These are phyloP conservation scores for Tuber indicum DNA, from an alignment of 495 filamentous ascomycete species.

Conservation along the genomic window DNA sequence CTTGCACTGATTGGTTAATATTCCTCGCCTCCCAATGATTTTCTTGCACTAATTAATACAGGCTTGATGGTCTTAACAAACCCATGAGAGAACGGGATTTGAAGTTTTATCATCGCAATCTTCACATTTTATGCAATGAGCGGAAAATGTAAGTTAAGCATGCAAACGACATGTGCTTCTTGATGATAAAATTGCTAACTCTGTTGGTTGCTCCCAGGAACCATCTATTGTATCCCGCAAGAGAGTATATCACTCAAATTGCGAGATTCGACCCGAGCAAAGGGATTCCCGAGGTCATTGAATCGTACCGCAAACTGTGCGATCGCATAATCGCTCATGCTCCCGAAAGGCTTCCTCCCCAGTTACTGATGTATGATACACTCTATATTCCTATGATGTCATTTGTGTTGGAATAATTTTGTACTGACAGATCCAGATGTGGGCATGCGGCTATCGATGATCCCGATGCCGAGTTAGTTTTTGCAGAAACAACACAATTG, in stretches of 20 bases:
- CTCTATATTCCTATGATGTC: neutral
- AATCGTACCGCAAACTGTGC: constrained; percentile 69
- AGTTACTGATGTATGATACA: constrained; percentile 56
- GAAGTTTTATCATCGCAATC: constrained; percentile 70
- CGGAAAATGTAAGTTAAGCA: constrained; percentile 50
- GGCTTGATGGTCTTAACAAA: constrained; percentile 85
- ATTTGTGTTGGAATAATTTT: neutral
- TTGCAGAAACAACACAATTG: constrained; percentile 60
- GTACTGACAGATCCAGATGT: constrained; percentile 42
- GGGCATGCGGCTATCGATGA: constrained; percentile 83
- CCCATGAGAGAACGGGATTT: constrained; percentile 57
- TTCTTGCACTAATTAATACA: constrained; percentile 28
- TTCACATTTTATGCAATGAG: constrained; percentile 59
- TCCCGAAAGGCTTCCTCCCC: constrained; percentile 53
- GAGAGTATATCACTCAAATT: constrained; percentile 75
- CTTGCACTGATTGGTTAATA: constrained; percentile 70
- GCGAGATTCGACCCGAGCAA: constrained; percentile 83
- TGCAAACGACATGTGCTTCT: neutral
- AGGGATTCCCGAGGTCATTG: constrained; percentile 72
- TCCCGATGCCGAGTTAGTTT: constrained; percentile 67
- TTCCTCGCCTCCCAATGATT: neutral
- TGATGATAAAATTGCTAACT: constrained; percentile 9
- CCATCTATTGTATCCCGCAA: constrained; percentile 59
- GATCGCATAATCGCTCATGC: constrained; percentile 46
- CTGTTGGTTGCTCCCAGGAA: constrained; percentile 47